Conservation (phyloP, 805 yeast genomes). For the Cyberlindnera meyerae region DNA sequence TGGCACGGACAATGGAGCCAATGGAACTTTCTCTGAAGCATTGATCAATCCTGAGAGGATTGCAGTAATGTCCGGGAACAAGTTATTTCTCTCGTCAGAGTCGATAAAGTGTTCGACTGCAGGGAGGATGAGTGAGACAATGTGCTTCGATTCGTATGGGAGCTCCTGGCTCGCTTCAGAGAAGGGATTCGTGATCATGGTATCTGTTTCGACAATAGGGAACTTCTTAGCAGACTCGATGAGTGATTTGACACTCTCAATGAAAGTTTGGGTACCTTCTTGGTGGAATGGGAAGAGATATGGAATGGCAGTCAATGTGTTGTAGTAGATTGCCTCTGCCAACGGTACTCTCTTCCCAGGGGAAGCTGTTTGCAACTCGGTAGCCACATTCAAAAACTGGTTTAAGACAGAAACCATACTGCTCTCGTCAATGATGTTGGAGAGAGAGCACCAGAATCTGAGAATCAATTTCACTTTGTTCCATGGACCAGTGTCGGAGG, state of each 20-base stretch:
- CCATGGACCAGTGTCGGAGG: slow-evolving; percentile 53
- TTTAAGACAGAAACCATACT: slow-evolving; percentile 44
- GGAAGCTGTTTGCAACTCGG: slow-evolving; percentile 44
- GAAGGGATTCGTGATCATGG: slow-evolving; percentile 26
- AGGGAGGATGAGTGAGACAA: slow-evolving; percentile 48
- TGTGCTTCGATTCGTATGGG: slow-evolving; percentile 48
- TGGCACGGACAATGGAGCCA: slow-evolving; percentile 31
- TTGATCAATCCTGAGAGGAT: slow-evolving; percentile 14
- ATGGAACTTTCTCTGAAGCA: slow-evolving; percentile 16
- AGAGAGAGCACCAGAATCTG: slow-evolving; percentile 63
- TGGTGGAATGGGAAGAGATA: slow-evolving; percentile 46
- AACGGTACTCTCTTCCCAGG: slow-evolving; percentile 44
- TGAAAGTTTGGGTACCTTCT: slow-evolving; percentile 27
- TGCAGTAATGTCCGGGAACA: slow-evolving; percentile 34
- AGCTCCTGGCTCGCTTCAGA: slow-evolving; percentile 18
- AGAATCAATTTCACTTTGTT: slow-evolving; percentile 64
- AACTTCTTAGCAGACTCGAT: slow-evolving; percentile 42
- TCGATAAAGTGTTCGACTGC: slow-evolving; percentile 34
- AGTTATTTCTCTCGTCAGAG: slow-evolving; percentile 2
- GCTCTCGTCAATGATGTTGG: slow-evolving; percentile 54
- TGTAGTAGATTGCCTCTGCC: slow-evolving; percentile 65
- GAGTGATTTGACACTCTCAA: slow-evolving; percentile 35
- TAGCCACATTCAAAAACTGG: slow-evolving; percentile 50
- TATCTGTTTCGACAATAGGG: slow-evolving; percentile 20
- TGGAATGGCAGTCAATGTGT: slow-evolving; percentile 60